These are phyloP conservation scores for Gastrolobium bilobum DNA, from an alignment of 306 rosid species.

Conservation along the genomic window DNA sequence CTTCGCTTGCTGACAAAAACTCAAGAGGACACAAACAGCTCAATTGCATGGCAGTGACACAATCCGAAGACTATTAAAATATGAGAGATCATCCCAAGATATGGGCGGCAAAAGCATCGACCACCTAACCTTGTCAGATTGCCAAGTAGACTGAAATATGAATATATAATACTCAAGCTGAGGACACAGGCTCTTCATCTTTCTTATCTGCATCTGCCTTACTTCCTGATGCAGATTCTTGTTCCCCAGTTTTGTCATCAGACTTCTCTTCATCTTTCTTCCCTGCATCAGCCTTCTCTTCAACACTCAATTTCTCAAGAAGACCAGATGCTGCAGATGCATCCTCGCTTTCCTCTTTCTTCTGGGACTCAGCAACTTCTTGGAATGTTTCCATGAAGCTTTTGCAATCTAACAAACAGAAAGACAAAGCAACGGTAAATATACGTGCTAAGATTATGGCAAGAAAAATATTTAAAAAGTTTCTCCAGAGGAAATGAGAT, in stretches of 20 bases:
- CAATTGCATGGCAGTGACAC: slow-evolving; percentile 56
- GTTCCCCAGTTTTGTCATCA: slow-evolving; percentile 55
- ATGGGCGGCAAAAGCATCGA: slow-evolving; percentile 53
- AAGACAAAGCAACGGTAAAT: slow-evolving; percentile 25
- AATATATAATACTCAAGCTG: slow-evolving; percentile 57
- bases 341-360: slow-evolving; percentile 66
- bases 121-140: slow-evolving; percentile 59
- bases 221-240: slow-evolving; percentile 50
- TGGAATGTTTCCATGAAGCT: slow-evolving; percentile 88
- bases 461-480: neutral
- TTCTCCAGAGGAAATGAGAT: neutral
- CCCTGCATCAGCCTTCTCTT: slow-evolving; percentile 59
- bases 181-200: slow-evolving; percentile 66
- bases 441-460: neutral
- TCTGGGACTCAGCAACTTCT: slow-evolving; percentile 92
- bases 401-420: slow-evolving; percentile 67
- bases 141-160: slow-evolving; percentile 49
- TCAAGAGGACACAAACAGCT: slow-evolving; percentile 54
- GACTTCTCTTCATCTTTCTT: slow-evolving; percentile 56
- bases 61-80: slow-evolving; percentile 55
- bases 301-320: slow-evolving; percentile 79
- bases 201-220: slow-evolving; percentile 62
- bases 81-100: slow-evolving; percentile 50
- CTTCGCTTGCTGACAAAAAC: slow-evolving; percentile 61
- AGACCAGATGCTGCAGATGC: slow-evolving; percentile 79